phyloP scores from a whole-genome alignment of 2,329 filamentous ascomycete species.

The Didymella arachidicola region DNA sequence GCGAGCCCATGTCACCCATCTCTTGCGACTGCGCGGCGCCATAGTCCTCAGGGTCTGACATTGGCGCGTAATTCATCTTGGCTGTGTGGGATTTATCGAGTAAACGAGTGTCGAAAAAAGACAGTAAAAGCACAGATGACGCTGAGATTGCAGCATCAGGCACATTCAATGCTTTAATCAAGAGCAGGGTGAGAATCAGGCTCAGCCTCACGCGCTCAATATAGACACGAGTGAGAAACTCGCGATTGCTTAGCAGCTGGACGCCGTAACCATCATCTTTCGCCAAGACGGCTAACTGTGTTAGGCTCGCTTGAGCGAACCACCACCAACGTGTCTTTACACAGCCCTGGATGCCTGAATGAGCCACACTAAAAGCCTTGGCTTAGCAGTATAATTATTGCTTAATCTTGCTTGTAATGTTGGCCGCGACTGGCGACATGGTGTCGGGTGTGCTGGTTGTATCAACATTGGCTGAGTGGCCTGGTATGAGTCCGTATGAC shows the following conservation, averaged over 20 bases:
- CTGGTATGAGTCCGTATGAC: background rate
- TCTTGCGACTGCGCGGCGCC: slow-evolving; percentile 13
- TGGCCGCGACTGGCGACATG: slow-evolving; percentile 5
- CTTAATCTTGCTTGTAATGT: slow-evolving; percentile 11
- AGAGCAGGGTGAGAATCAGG: background rate
- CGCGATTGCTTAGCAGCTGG: slow-evolving; percentile 2
- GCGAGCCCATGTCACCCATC: slow-evolving; percentile 11
- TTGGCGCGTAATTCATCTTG: slow-evolving; percentile 19
- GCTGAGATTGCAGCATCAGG: background rate
- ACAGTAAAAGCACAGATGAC: background rate
- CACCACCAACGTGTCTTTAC: background rate
- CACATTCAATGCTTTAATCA: background rate
- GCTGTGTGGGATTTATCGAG: background rate
- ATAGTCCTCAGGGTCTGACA: slow-evolving; percentile 20
- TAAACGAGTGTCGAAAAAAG: background rate
- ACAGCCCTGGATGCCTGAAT: slow-evolving; percentile 14
- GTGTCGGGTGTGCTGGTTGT: background rate
- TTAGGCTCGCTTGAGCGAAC: slow-evolving; percentile 8
- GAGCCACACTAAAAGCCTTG: slow-evolving; percentile 6
- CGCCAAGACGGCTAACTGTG: slow-evolving; percentile 1
- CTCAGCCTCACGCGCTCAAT: slow-evolving; percentile 2
- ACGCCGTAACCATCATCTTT: background rate
- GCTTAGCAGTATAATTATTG: background rate
- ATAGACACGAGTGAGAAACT: slow-evolving; percentile 4
- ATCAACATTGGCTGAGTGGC: background rate